Evolutionary conservation across 2,329 filamentous ascomycete genomes (phyloP), one percentile per base, ranked within the genome.

Genomic region (Seiridium cupressi): DNA sequence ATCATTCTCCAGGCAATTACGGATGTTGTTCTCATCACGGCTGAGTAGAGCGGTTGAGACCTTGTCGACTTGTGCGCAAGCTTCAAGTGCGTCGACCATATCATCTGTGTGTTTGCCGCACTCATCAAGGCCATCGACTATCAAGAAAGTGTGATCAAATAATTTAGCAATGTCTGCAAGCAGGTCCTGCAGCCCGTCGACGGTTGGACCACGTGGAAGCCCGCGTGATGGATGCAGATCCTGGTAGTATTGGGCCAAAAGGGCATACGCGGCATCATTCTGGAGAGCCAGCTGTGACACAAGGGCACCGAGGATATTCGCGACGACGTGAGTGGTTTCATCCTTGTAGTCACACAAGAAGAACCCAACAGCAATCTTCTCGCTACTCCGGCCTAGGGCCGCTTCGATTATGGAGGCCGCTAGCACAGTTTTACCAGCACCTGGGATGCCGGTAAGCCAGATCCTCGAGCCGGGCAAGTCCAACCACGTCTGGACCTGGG

Each of bases 231-330:
- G 44, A 46, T 46, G 44, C 1, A 46, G 44, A 1, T 13, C 26
- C 13, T 46, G 13, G 9, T 64, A 64, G 46, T 65, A 64, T 32
- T 56, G 35, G 26, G 69, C 59, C 8, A 72, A 60, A 3, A 61
- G 13, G 2, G 42, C 35, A 51, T 62, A 72, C 9, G 66, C 64
- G 18, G 63, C 61, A n/a, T 64, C 59, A 3, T 67, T 68, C 60
- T 75, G 71, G 10, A 61, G 55, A 2, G 70, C 70, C 40, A 75
- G 56, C 46, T 75, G 70, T 6, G 61, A 66, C 3, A 66, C 65
- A 6, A 76, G 60, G 5, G 69, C 59, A 6, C 65, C 62, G 0
- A 75, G 44, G 1, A 75, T 67, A 34, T 68, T 61, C 61, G 5
- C 1, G 3, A 9, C 4, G 6, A n/a, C 9, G 13, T 18, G 26